Conservation (phyloP, 108 stramenopile genomes). For the Seminavis robusta region DNA sequence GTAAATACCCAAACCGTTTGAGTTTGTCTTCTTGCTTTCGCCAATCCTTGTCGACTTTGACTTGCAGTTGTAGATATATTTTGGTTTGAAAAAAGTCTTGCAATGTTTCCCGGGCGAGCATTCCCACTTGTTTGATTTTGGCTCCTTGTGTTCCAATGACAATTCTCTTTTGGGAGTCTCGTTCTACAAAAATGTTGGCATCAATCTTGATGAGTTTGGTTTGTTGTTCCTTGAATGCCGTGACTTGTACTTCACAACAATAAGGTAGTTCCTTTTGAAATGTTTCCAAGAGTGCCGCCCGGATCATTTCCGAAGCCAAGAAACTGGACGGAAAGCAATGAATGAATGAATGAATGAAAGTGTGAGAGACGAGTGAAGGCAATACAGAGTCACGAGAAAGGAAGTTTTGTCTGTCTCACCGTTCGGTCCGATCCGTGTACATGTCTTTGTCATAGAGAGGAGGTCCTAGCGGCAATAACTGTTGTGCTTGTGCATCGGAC, state of each 20-base stretch:
- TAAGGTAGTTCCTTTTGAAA: slow-evolving; percentile 91
- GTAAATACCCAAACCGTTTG: slow-evolving; percentile 80
- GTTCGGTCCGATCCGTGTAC: slow-evolving; percentile 79
- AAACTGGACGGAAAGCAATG: slow-evolving; percentile 30
- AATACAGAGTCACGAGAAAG: background rate
- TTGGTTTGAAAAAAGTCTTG: slow-evolving; percentile 60
- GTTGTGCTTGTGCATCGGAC: slow-evolving; percentile 42
- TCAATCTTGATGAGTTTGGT: slow-evolving; percentile 58
- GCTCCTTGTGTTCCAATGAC: slow-evolving; percentile 88
- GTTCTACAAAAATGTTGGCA: slow-evolving; percentile 80
- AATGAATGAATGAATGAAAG: background rate
- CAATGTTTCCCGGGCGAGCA: slow-evolving; percentile 71
- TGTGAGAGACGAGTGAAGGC: background rate
- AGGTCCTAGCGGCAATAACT: slow-evolving; percentile 58
- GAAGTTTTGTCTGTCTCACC: no score
- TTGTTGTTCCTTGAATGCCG: slow-evolving; percentile 81
- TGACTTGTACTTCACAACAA: slow-evolving; percentile 89
- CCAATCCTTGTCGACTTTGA: slow-evolving; percentile 96
- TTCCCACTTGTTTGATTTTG: slow-evolving; percentile 85
- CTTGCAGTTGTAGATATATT: slow-evolving; percentile 79
- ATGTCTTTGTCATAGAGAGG: slow-evolving; percentile 72
- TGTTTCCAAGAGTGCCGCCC: slow-evolving; percentile 74
- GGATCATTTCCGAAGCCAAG: slow-evolving; percentile 84
- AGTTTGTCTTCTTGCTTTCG: slow-evolving; percentile 76
- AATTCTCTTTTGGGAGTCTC: slow-evolving; percentile 91